These are phyloP conservation scores for Pleoardoris graminearum DNA, from an alignment of 2,329 filamentous ascomycete species.

Conservation along the genomic window DNA sequence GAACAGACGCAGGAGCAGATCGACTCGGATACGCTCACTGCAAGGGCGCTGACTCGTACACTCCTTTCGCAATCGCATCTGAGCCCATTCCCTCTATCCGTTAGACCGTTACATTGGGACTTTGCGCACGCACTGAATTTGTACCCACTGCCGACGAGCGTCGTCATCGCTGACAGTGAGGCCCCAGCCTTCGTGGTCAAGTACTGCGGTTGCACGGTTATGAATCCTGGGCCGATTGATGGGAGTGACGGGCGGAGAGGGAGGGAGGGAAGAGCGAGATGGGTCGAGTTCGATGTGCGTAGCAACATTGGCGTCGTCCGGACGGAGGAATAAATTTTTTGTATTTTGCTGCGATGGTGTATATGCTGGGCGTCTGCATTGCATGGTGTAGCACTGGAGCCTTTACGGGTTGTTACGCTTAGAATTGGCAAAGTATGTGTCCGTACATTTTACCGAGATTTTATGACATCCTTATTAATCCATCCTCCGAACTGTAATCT, in stretches of 20 bases:
- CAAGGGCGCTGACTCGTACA: slow-evolving; percentile 84
- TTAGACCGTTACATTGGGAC: slow-evolving; percentile 88
- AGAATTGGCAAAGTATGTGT: not conserved
- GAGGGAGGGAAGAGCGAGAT: slow-evolving; percentile 68
- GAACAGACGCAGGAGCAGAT: slow-evolving; percentile 22
- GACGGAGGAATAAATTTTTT: slow-evolving; percentile 21
- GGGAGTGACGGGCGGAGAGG: slow-evolving; percentile 61
- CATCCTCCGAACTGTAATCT: too few relatives aligned
- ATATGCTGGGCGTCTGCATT: too few relatives aligned
- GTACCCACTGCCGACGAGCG: slow-evolving; percentile 83
- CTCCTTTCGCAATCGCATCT: slow-evolving; percentile 88
- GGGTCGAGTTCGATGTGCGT: slow-evolving; percentile 76
- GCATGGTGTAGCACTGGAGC: too few relatives aligned
- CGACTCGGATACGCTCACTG: slow-evolving; percentile 51
- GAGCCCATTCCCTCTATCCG: slow-evolving; percentile 78
- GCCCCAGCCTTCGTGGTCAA: slow-evolving; percentile 82
- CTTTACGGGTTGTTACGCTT: too few relatives aligned
- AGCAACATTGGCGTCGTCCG: slow-evolving; percentile 32
- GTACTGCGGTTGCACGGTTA: slow-evolving; percentile 92
- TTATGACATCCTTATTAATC: too few relatives aligned
- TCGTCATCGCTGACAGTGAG: slow-evolving; percentile 82
- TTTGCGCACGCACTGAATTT: slow-evolving; percentile 74
- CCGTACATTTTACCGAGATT: too few relatives aligned
- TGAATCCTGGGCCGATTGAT: slow-evolving; percentile 85
- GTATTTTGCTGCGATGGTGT: too few relatives aligned